Base-by-base conservation (phyloP, 306 rosid species). In the Quillaja saponaria region DNA sequence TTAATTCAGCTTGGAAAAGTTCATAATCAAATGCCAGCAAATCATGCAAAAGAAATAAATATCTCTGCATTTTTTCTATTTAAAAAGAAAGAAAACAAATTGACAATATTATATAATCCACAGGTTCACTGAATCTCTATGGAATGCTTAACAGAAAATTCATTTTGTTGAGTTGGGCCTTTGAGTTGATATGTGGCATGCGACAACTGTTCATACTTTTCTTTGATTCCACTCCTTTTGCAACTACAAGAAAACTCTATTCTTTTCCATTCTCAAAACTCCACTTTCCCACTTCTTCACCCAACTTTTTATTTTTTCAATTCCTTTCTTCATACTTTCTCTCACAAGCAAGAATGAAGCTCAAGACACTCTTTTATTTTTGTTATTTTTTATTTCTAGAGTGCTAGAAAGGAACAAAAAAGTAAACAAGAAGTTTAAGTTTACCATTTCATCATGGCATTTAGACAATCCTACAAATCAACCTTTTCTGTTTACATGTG, bases 141-240 rank as follows among this genome's bases (percentile, higher is more conserved):
- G 19, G 51, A 66, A 52, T 52, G 45, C 59, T n/a, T 46, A 52
- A 14, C 19, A 38, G 20, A 45, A 17, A 31, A n/a, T 42, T 39
- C 19, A 17, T 34, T 21, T 38, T 10, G 49, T 75, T 61, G 47
- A 52, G 44, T 55, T 61, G 62, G 58, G 59, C 63, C 69, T 58
- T 16, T n/a, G 57, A 37, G 49, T 61, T 35, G 72, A 54, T 35
- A 15, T 41, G 56, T 41, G 61, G 59, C 57, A 25, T 11, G 58
- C 45, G 54, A 4, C 31, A 25, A 66, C 45, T 42, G 55, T 42
- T 67, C 64, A 61, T 76, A 67, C 79, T 74, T 84, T 81, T 69
- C 86, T 81, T 83, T 67, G 79, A 81, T 81, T 76, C 82, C 68
- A 83, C 94, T 76, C 80, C 38, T 83, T 74, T 77, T 71, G 55